These are phyloP conservation scores for Rachicladosporium sp. DNA, from an alignment of 2,329 filamentous ascomycete genomes.

Conservation along the genomic window DNA sequence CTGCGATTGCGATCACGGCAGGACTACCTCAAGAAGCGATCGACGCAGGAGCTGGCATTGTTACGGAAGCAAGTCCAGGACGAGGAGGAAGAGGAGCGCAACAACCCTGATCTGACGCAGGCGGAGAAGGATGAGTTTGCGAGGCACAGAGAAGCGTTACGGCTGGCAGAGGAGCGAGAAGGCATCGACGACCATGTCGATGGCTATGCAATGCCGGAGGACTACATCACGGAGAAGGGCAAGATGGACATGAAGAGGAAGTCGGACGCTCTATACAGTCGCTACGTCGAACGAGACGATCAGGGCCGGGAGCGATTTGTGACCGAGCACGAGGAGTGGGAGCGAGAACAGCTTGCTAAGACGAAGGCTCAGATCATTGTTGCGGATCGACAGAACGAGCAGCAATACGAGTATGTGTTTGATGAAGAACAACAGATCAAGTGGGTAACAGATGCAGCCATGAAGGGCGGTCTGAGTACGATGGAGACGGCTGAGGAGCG, in stretches of 20 bases:
- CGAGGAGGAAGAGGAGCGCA: constrained; percentile 64
- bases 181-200: constrained; percentile 84
- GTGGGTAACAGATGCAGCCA: constrained; percentile 62
- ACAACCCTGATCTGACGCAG: constrained; percentile 61
- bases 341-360: constrained; percentile 75
- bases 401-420: constrained; percentile 85
- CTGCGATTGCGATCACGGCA: constrained; percentile 75
- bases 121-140: constrained; percentile 79
- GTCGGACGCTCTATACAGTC: constrained; percentile 76
- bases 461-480: constrained; percentile 58
- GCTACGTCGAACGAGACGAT: constrained; percentile 79
- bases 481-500: constrained; percentile 63
- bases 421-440: constrained; percentile 81
- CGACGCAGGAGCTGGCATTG: constrained; percentile 73
- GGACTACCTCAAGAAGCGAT: constrained; percentile 86
- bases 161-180: constrained; percentile 56
- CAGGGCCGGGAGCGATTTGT: constrained; percentile 79
- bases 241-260: constrained; percentile 82
- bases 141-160: constrained; percentile 60
- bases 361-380: constrained; percentile 75
- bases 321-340: constrained; percentile 94
- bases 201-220: constrained; percentile 85
- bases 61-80: constrained; percentile 81
- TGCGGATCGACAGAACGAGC: constrained; percentile 61
- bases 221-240: constrained; percentile 88